These are phyloP conservation scores for Pleodorina starrii DNA, from an alignment of 139 green algal species.

Conservation along the genomic window DNA sequence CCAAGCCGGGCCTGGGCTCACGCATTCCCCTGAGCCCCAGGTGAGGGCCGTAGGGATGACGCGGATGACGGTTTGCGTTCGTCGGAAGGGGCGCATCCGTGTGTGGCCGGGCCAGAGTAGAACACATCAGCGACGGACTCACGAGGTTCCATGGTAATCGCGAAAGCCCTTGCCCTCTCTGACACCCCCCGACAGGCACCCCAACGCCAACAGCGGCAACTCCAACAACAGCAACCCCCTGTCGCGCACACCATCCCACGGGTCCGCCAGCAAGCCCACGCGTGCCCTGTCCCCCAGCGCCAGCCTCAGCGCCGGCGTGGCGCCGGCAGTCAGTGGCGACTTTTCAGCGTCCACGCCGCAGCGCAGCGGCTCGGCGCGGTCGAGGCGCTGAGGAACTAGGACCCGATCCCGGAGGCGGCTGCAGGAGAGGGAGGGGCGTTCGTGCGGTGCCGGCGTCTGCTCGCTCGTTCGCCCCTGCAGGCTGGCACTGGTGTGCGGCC, in stretches of 20 bases:
- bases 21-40: slow-evolving; percentile 20
- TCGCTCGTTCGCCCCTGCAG: no score
- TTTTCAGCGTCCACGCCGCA: not conserved
- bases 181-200: not conserved
- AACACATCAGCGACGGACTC: no score
- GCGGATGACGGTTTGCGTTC: no score
- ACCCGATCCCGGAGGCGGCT: no score
- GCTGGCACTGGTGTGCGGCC: no score
- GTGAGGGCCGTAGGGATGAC: not conserved
- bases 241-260: not conserved
- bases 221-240: not conserved
- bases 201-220: not conserved
- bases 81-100: no score
- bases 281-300: not conserved
- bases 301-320: not conserved
- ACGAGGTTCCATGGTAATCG: not conserved
- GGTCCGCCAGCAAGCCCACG: not conserved
- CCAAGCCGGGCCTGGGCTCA: not conserved
- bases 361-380: not conserved
- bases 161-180: not conserved
- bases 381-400: not conserved
- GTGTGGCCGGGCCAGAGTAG: no score
- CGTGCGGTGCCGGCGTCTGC: no score
- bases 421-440: no score
- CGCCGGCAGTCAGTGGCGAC: no score